A percentile compares a stretch with the other conserved stretches of the same genome.
These are phyloP conservation scores for Trichoderma semiorbis DNA, from an alignment of 2,329 filamentous ascomycete species.

Conservation along the genomic window DNA sequence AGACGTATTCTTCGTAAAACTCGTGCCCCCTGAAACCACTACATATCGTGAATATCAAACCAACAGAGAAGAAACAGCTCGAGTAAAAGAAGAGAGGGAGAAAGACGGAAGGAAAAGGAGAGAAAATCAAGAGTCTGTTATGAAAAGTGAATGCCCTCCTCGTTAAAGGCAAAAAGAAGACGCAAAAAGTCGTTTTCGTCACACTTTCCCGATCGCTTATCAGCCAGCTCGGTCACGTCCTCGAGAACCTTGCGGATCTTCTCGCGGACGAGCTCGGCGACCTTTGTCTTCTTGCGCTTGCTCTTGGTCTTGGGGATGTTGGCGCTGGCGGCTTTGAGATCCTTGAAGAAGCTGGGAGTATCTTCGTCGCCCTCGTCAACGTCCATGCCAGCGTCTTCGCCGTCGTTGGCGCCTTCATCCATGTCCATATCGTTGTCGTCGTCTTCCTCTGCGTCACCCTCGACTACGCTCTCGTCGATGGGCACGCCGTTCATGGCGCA, in stretches of 20 bases:
- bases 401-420: conserved; percentile 42
- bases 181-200: conserved; percentile 91
- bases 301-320: conserved; percentile 56
- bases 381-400: conserved; percentile 49
- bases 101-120: not conserved
- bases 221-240: conserved; percentile 72
- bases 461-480: conserved; percentile 63
- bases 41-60: not conserved
- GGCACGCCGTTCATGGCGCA: conserved; percentile 81
- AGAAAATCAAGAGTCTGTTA: conserved; percentile 32
- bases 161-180: conserved; percentile 77
- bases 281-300: conserved; percentile 73
- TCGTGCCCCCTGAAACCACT: not conserved
- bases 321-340: conserved; percentile 45
- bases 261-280: conserved; percentile 75
- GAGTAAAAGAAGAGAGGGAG: not conserved
- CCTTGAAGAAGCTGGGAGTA: conserved; percentile 79
- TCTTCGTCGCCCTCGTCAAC: conserved; percentile 39
- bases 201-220: conserved; percentile 79
- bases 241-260: conserved; percentile 86
- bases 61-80: not conserved
- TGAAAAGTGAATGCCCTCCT: conserved; percentile 89
- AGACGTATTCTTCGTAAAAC: not conserved
- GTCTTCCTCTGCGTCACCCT: conserved; percentile 45
- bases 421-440: conserved; percentile 37